These are phyloP conservation scores for Cystobasidium sp. DNA, from an alignment of 1,284 basidiomycete species.

Conservation along the genomic window DNA sequence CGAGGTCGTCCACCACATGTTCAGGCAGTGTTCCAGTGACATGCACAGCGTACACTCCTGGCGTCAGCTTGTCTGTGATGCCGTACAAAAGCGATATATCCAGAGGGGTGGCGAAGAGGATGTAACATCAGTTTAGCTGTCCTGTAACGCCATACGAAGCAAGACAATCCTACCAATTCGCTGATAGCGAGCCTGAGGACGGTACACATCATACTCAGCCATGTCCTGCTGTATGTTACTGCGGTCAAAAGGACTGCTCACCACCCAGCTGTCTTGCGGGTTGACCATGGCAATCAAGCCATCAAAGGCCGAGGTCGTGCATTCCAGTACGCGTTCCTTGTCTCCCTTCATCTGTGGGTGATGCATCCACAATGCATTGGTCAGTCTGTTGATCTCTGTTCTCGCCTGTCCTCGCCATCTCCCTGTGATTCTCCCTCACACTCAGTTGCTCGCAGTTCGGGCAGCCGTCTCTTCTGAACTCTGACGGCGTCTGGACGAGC, in stretches of 20 bases:
- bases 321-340: constrained; percentile 78
- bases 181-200: constrained; percentile 52
- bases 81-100: not conserved
- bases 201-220: not conserved
- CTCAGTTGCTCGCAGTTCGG: constrained; percentile 97
- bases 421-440: constrained; percentile 61
- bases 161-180: constrained; percentile 45
- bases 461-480: constrained; percentile 85
- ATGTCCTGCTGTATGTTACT: not conserved
- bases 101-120: not conserved
- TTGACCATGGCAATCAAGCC: constrained; percentile 88
- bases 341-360: constrained; percentile 80
- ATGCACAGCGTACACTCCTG: constrained; percentile 52
- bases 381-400: not conserved
- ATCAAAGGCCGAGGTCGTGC: constrained; percentile 93
- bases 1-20: constrained; percentile 50
- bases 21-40: constrained; percentile 47
- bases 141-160: not conserved
- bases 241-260: constrained; percentile 58
- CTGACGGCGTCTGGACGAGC: constrained; percentile 78
- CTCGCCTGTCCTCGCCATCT: not conserved
- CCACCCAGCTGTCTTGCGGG: constrained; percentile 92
- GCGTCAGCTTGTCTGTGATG: constrained; percentile 48
- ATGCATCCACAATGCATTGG: not conserved
- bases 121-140: not conserved